phyloP scores from a whole-genome alignment of 1,284 basidiomycete genomes.

The Meripilus lineatus region DNA sequence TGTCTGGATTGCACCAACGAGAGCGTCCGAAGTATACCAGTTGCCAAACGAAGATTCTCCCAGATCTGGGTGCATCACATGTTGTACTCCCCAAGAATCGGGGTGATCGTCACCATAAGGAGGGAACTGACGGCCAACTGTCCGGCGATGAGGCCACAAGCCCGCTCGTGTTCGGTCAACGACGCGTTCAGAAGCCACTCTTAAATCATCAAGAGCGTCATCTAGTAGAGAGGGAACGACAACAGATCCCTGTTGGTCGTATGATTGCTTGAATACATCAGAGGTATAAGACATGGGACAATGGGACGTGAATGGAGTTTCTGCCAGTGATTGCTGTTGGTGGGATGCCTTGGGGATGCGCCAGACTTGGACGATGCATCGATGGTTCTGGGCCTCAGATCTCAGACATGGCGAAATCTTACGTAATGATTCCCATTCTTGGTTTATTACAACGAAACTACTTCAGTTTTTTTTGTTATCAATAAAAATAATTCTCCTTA shows the following conservation, averaged over 20 bases:
- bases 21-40: slow-evolving; percentile 63
- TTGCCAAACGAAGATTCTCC: slow-evolving; percentile 52
- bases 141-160: slow-evolving; percentile 63
- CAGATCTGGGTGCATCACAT: slow-evolving; percentile 75
- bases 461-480: no score
- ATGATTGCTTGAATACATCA: slow-evolving; percentile 27
- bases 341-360: no score
- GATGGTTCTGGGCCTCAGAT: no score
- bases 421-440: no score
- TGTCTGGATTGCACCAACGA: slow-evolving; percentile 44
- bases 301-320: no score
- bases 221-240: slow-evolving; percentile 60
- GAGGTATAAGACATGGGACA: no score
- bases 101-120: slow-evolving; percentile 55
- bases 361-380: no score
- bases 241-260: slow-evolving; percentile 69
- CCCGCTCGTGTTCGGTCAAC: slow-evolving; percentile 57
- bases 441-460: no score
- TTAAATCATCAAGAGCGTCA: slow-evolving; percentile 37
- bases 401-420: no score
- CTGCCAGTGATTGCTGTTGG: no score
- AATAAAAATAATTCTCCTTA: no score
- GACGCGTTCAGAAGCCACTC: slow-evolving; percentile 48
- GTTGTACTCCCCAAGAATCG: slow-evolving; percentile 80
- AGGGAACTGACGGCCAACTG: slow-evolving; percentile 81